Conservation (phyloP, 2,329 filamentous ascomycete genomes). For the Fusarium veterinarium region DNA sequence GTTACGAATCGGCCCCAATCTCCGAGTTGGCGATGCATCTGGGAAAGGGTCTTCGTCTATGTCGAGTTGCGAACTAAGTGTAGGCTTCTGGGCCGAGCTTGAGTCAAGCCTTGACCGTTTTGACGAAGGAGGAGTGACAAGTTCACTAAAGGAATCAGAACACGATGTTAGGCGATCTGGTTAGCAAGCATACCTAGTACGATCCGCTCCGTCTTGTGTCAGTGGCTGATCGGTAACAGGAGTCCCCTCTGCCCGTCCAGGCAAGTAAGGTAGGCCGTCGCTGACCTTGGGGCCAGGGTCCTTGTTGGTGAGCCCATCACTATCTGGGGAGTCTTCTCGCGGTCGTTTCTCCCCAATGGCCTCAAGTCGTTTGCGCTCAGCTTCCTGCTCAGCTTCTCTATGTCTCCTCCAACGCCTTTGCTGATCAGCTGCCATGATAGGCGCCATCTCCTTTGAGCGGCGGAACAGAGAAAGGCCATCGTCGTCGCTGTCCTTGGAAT, state of each 20-base stretch:
- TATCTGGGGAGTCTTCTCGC: slow-evolving; percentile 31
- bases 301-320: slow-evolving; percentile 3
- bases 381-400: slow-evolving; percentile 36
- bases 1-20: slow-evolving; percentile 14
- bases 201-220: slow-evolving; percentile 22
- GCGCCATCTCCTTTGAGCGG: slow-evolving; percentile 62
- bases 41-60: slow-evolving; percentile 25
- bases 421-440: slow-evolving; percentile 56
- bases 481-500: slow-evolving; percentile 41
- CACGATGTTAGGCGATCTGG: background rate
- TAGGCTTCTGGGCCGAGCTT: slow-evolving; percentile 31
- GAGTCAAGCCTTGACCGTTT: slow-evolving; percentile 51
- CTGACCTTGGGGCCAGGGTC: background rate
- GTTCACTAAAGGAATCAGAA: slow-evolving; percentile 45
- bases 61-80: slow-evolving; percentile 24
- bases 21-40: slow-evolving; percentile 39
- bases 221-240: slow-evolving; percentile 22
- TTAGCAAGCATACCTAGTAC: slow-evolving; percentile 36
- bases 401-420: slow-evolving; percentile 47
- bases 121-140: slow-evolving; percentile 53
- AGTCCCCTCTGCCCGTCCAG: background rate
- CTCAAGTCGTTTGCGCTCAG: slow-evolving; percentile 25
- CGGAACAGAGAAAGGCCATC: slow-evolving; percentile 61
- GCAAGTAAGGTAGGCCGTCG: background rate
- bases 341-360: slow-evolving; percentile 37